Evolutionary conservation across 805 yeast genomes (phyloP).

Genomic region (Candida alai): DNA sequence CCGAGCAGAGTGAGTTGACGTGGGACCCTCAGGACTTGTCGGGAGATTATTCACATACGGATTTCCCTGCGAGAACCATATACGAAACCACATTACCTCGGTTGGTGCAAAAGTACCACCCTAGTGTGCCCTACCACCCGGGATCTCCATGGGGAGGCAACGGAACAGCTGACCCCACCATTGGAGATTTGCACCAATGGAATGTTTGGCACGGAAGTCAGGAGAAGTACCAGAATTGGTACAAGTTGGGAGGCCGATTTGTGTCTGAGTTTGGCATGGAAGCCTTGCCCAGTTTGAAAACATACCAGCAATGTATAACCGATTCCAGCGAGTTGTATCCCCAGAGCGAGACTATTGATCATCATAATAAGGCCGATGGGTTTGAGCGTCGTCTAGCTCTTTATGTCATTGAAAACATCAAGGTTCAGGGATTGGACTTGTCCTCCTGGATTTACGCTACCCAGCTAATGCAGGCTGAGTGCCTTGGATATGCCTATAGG

Average conservation of each 20-base stretch:
- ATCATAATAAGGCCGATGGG: slow-evolving; percentile 49
- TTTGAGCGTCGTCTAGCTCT: slow-evolving; percentile 43
- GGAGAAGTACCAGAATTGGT: slow-evolving; percentile 48
- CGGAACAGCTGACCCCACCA: slow-evolving; percentile 30
- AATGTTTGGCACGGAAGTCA: slow-evolving; percentile 55
- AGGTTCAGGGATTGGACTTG: slow-evolving; percentile 30
- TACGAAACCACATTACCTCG: slow-evolving; percentile 40
- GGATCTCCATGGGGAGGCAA: slow-evolving; percentile 51
- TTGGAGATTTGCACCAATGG: slow-evolving; percentile 55
- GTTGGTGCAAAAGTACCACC: slow-evolving; percentile 20
- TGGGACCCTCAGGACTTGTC: slow-evolving; percentile 23
- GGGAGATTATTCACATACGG: slow-evolving; percentile 27
- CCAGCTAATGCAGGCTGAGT: slow-evolving; percentile 50
- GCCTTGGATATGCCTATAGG: slow-evolving; percentile 43
- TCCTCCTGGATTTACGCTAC: slow-evolving; percentile 48
- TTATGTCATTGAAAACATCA: slow-evolving; percentile 45
- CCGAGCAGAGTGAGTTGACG: slow-evolving; percentile 30
- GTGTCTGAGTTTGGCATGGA: slow-evolving; percentile 55
- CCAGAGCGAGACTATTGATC: slow-evolving; percentile 41
- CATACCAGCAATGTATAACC: slow-evolving; percentile 33
- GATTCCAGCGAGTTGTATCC: slow-evolving; percentile 39
- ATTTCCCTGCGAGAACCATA: slow-evolving; percentile 41
- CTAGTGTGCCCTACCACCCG: slow-evolving; percentile 36
- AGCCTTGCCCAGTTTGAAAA: slow-evolving; percentile 38
- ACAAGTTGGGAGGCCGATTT: slow-evolving; percentile 44